Conservation (phyloP, 257 asterid species). For the Ilex asprella region DNA sequence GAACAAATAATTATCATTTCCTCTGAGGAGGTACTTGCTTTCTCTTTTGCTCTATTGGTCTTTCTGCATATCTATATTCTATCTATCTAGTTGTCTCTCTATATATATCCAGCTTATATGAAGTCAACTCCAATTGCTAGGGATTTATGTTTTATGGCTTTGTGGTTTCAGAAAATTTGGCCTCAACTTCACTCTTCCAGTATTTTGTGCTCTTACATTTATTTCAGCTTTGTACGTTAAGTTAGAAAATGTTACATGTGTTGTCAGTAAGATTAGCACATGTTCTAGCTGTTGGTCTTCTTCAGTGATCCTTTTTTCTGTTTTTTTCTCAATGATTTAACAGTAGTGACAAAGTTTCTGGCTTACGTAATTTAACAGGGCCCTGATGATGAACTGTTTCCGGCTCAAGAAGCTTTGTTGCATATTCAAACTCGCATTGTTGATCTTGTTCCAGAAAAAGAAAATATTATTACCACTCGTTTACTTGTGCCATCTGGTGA, state of each 20-base stretch:
- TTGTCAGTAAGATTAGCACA: no score
- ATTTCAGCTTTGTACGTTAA: conserved; percentile 8
- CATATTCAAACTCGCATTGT: conserved; percentile 87
- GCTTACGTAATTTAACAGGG: conserved; percentile 46
- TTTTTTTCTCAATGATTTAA: conserved; percentile 2
- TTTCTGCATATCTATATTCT: background rate
- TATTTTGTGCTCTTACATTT: no score
- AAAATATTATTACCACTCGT: conserved; percentile 65
- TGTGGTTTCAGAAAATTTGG: background rate
- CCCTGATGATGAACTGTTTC: conserved; percentile 92
- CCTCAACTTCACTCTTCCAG: background rate
- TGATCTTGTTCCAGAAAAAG: conserved; percentile 75
- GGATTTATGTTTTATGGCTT: background rate
- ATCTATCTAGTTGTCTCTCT: no score
- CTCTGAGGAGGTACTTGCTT: conserved; percentile 71
- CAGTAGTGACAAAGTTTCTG: conserved; percentile 17
- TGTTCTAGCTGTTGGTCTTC: no score
- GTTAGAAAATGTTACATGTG: background rate
- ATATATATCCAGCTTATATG: no score
- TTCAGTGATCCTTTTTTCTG: background rate
- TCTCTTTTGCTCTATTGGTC: conserved; percentile 1
- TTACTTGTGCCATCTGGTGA: conserved; percentile 78
- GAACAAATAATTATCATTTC: conserved; percentile 65
- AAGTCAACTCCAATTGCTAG: no score
- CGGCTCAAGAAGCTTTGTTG: conserved; percentile 97